Base-by-base conservation (phyloP, 176 grass and related monocot species). In the Aegilops bicornis region DNA sequence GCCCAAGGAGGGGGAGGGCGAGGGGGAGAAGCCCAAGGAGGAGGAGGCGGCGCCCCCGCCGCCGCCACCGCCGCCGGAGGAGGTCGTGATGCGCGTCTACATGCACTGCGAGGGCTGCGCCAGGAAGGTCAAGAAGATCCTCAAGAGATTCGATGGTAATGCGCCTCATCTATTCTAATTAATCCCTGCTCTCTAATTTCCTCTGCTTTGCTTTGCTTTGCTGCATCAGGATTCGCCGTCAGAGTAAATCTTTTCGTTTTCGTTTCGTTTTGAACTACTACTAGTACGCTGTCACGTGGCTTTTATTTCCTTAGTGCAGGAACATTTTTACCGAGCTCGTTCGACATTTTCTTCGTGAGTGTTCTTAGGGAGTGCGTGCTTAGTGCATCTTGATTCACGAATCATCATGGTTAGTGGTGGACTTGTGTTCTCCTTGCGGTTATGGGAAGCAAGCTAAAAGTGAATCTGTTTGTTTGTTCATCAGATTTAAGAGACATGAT, bases 61-160 rank as follows among this genome's bases (percentile, higher is more conserved):
- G 14, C 93, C 91, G 0, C 89, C 88, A 0, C 92, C 91, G 11
- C 93, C 93, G 68, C 90, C 90, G 82, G 93, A 99, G 89, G 97
- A 96, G 92, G 85, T 99, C n/a, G 92, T 91, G 81, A 96, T 99
- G 94, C 84, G 92, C 20, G 97, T 99, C 43, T 99, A 91, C 97
- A 99, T 96, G 97, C 97, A 99, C 77, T 99, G 97, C 86, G 92
- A 99, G 87, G 97, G 94, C 10, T 99, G 97, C 66, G 92, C 94
- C 19, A 79, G 87, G 72, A 99, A 99, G 58, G 97, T 99, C 77
- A 96, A 93, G 86, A 86, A 90, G 50, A 91, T 91, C 62, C 90
- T 99, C 83, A 96, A 63, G 82, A 78, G 85, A 72, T 91, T 94
- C 14, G 90, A 94, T 13, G 97, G 97, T 99, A 94, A 88, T 70